Evolutionary conservation across 2,329 filamentous ascomycete species (phyloP).

Genomic region (Apiospora saccharicola): DNA sequence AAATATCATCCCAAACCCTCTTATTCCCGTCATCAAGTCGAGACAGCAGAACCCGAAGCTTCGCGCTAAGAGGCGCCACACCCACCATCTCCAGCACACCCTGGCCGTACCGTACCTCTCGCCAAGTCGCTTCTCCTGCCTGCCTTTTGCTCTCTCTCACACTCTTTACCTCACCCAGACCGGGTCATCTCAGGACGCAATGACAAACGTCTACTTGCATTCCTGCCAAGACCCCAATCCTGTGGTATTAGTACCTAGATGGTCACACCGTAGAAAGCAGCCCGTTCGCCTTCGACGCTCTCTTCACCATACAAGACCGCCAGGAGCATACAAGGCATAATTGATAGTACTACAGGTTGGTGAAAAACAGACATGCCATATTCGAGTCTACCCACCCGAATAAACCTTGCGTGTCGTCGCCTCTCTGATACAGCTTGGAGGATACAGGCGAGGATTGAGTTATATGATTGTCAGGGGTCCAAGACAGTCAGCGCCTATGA

Average conservation of each 20-base stretch:
- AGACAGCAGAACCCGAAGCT: constrained; percentile 25
- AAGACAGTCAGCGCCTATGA: constrained; percentile 21
- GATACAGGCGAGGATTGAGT: constrained; percentile 17
- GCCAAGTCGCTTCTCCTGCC: neutral
- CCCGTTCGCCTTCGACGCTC: neutral
- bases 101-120: neutral
- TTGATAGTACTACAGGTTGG: neutral
- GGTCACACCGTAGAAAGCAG: neutral
- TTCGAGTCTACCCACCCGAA: neutral
- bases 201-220: constrained; percentile 9
- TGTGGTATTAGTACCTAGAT: neutral
- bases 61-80: constrained; percentile 27
- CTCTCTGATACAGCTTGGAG: constrained; percentile 6
- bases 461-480: constrained; percentile 19
- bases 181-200: constrained; percentile 13
- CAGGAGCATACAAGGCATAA: neutral
- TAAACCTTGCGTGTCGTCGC: neutral
- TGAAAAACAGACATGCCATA: neutral
- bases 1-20: constrained; percentile 15
- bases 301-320: neutral
- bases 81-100: constrained; percentile 26
- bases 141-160: neutral
- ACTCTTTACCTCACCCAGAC: constrained; percentile 4
- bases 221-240: neutral
- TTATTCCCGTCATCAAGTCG: constrained; percentile 27